Evolutionary conservation across 805 yeast species (phyloP).

Genomic region (Yamadazyma laniorum): DNA sequence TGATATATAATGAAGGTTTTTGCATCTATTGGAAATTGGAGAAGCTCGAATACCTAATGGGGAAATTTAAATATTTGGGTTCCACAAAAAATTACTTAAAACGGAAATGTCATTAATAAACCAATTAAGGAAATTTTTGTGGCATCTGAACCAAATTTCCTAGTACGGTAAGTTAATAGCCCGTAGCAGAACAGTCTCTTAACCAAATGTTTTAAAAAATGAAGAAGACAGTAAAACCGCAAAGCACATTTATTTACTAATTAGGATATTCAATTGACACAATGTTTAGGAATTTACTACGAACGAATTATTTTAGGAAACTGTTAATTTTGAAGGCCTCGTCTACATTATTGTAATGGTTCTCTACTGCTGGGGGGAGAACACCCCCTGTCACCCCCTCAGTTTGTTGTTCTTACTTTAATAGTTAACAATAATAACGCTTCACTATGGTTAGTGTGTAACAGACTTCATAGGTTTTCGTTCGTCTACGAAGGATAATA

Average conservation of each 20-base stretch:
- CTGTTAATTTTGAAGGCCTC: too few species aligned
- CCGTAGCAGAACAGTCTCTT: background rate
- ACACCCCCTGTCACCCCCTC: too few species aligned
- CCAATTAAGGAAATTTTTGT: slow-evolving; percentile 2
- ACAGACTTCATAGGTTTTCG: too few species aligned
- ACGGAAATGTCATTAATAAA: slow-evolving; percentile 3
- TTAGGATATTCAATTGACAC: background rate
- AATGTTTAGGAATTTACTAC: background rate
- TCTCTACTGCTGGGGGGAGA: too few species aligned
- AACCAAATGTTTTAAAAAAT: background rate
- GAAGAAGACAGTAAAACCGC: slow-evolving; percentile 1
- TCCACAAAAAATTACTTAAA: slow-evolving; percentile 4
- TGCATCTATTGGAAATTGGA: slow-evolving; percentile 7
- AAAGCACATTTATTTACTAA: slow-evolving; percentile 5
- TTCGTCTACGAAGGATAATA: too few species aligned
- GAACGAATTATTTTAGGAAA: too few species aligned
- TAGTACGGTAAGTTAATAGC: slow-evolving; percentile 5
- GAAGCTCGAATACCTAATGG: slow-evolving; percentile 4
- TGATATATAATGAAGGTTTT: slow-evolving; percentile 9
- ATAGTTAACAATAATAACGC: too few species aligned
- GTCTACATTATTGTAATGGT: too few species aligned
- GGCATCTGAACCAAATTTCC: slow-evolving; percentile 4
- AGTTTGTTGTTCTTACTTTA: too few species aligned
- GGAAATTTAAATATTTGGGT: slow-evolving; percentile 8
- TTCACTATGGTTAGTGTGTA: too few species aligned